Percentiles rank a stretch among this genome's conserved stretches.
These are phyloP conservation scores for Fusarium clavum DNA, from an alignment of 2,329 filamentous ascomycete species.

Conservation along the genomic window DNA sequence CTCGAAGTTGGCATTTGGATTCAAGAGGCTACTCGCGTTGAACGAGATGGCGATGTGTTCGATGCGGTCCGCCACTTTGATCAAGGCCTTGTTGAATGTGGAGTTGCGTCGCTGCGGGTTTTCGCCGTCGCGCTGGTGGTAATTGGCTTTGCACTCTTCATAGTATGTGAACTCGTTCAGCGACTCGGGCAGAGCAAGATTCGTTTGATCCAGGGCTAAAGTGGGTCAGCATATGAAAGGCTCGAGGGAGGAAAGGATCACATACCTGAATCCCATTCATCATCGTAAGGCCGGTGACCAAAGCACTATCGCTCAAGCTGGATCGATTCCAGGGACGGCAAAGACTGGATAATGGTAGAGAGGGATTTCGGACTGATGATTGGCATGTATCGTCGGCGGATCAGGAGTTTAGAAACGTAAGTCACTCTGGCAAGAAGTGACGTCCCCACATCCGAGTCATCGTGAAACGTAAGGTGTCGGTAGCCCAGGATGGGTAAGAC, in stretches of 20 bases:
- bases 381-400: conserved; percentile 17
- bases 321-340: conserved; percentile 11
- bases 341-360: not conserved
- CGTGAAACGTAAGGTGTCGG: rapidly evolving
- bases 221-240: rapidly evolving
- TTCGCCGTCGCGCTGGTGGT: too few relatives aligned
- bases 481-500: not conserved
- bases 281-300: not conserved
- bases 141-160: not conserved
- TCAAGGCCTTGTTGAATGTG: not conserved
- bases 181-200: not conserved
- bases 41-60: conserved; percentile 24
- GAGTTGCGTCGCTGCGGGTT: not conserved
- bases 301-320: conserved; percentile 31
- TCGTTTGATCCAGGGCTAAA: rapidly evolving
- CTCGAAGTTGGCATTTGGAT: not conserved
- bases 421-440: not conserved
- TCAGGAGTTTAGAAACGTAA: conserved; percentile 18
- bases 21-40: conserved; percentile 1
- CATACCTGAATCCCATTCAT: not conserved
- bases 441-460: too few relatives aligned
- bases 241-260: rapidly evolving
- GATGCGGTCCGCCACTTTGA: not conserved
- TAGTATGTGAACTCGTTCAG: not conserved
- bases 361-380: conserved; percentile 4